Percentiles rank a stretch among this genome's conserved stretches.
Conservation (phyloP, 768 basidiomycete genomes). For the Leccinum barrowsii region DNA sequence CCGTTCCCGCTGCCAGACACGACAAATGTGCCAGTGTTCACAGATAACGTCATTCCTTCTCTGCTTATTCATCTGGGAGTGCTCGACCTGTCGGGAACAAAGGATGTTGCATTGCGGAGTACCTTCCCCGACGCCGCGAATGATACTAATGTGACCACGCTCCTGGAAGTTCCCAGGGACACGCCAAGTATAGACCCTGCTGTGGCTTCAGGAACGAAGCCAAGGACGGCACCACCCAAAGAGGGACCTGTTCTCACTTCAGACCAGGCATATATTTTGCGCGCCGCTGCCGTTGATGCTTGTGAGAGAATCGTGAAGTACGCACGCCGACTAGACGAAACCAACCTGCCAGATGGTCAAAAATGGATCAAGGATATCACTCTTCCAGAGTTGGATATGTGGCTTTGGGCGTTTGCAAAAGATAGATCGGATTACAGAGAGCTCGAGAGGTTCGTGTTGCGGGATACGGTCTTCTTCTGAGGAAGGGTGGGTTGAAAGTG, state of each 20-base stretch:
- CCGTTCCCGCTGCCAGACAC: slow-evolving; percentile 65
- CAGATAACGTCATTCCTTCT: slow-evolving; percentile 84
- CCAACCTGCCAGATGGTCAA: slow-evolving; percentile 24
- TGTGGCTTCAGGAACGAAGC: slow-evolving; percentile 12
- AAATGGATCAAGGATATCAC: slow-evolving; percentile 56
- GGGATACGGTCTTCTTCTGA: slow-evolving; percentile 68
- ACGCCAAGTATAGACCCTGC: slow-evolving; percentile 1
- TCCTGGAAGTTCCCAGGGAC: slow-evolving; percentile 36
- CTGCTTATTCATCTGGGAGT: slow-evolving; percentile 74
- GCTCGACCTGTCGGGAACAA: slow-evolving; percentile 54
- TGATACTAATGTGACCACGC: slow-evolving; percentile 33
- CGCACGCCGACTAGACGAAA: slow-evolving; percentile 37
- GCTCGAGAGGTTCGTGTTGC: slow-evolving; percentile 63
- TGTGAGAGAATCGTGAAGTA: slow-evolving; percentile 64
- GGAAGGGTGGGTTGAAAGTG: not conserved
- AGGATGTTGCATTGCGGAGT: slow-evolving; percentile 38
- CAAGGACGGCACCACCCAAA: slow-evolving; percentile 26
- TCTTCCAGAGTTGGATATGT: slow-evolving; percentile 63
- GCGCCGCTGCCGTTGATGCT: slow-evolving; percentile 78
- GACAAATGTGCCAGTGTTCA: slow-evolving; percentile 58
- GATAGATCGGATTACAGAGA: slow-evolving; percentile 68
- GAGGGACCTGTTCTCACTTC: slow-evolving; percentile 54
- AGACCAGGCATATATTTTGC: slow-evolving; percentile 66
- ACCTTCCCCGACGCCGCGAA: slow-evolving; percentile 50
- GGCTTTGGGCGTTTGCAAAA: slow-evolving; percentile 84